phyloP scores from a whole-genome alignment of 768 basidiomycete genomes.

The Leccinum rimulosum region DNA sequence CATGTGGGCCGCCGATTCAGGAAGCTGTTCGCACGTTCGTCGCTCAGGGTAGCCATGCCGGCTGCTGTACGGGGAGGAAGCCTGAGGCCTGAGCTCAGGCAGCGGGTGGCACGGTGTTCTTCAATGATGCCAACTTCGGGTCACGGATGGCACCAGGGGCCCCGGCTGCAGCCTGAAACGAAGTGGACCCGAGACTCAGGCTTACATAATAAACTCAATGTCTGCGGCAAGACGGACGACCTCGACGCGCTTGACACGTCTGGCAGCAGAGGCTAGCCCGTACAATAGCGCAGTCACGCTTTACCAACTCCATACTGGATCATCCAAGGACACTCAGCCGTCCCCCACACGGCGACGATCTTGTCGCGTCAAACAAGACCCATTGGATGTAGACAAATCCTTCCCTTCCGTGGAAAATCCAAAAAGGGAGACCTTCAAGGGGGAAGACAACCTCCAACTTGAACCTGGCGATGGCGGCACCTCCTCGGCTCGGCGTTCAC shows the following conservation, averaged over 20 bases:
- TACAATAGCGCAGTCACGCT: conserved; percentile 44
- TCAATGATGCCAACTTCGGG: too few relatives aligned
- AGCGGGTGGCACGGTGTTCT: too few relatives aligned
- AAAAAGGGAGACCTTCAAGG: neutral
- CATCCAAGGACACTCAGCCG: conserved; percentile 3
- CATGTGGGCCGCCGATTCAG: too few relatives aligned
- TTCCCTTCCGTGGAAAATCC: neutral
- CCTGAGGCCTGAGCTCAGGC: too few relatives aligned
- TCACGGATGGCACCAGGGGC: too few relatives aligned
- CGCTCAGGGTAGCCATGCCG: too few relatives aligned
- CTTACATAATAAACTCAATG: conserved; percentile 12
- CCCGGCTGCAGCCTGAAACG: too few relatives aligned
- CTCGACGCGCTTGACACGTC: conserved; percentile 31
- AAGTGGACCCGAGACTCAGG: too few relatives aligned
- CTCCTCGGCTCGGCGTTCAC: neutral
- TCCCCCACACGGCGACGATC: conserved; percentile 14
- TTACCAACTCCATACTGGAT: conserved; percentile 19
- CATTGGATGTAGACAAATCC: neutral
- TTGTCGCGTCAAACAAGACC: conserved; percentile 33
- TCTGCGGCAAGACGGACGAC: conserved; percentile 23
- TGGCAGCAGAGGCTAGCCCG: conserved; percentile 42
- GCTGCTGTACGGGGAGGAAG: too few relatives aligned
- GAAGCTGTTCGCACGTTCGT: too few relatives aligned
- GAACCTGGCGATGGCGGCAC: neutral
- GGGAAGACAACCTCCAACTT: neutral